phyloP scores from a whole-genome alignment of 1,284 basidiomycete species.

The Moesziomyces globuligerus region DNA sequence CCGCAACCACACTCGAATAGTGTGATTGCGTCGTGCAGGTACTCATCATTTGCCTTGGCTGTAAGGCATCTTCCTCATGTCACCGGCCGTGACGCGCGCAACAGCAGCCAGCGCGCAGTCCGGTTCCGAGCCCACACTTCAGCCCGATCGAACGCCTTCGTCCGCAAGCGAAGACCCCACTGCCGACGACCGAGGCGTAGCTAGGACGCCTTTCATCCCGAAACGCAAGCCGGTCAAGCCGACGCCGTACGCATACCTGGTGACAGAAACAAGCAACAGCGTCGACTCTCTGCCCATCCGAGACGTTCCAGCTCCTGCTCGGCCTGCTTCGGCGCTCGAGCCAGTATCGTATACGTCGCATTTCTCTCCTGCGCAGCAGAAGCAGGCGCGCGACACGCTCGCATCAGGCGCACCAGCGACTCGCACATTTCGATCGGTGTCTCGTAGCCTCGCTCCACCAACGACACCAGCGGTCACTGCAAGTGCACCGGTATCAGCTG shows the following conservation, averaged over 20 bases:
- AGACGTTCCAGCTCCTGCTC: background rate
- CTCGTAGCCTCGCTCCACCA: slow-evolving; percentile 5
- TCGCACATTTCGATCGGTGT: slow-evolving; percentile 15
- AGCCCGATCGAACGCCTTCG: background rate
- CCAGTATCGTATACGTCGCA: slow-evolving; percentile 8
- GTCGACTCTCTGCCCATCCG: slow-evolving; percentile 22
- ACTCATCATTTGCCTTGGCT: background rate
- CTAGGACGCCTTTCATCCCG: slow-evolving; percentile 32
- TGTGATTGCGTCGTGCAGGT: slow-evolving; percentile 14
- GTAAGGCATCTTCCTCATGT: slow-evolving; percentile 16
- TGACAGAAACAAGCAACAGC: slow-evolving; percentile 23
- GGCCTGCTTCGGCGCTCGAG: slow-evolving; percentile 27
- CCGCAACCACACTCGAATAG: slow-evolving; percentile 7
- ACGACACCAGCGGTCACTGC: background rate
- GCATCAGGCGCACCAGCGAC: background rate
- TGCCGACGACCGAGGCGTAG: slow-evolving; percentile 6
- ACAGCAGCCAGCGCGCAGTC: slow-evolving; percentile 27
- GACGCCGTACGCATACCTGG: slow-evolving; percentile 29
- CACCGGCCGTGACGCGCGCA: slow-evolving; percentile 35
- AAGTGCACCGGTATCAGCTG: slow-evolving; percentile 14
- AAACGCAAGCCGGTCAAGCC: slow-evolving; percentile 33
- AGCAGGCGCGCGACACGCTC: background rate
- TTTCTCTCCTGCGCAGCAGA: background rate
- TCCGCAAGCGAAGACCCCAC: slow-evolving; percentile 1
- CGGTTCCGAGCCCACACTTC: background rate